A percentile compares a stretch with the other conserved stretches of the same genome.
These are phyloP conservation scores for Priceomyces castillae DNA, from an alignment of 805 yeast species.

Conservation along the genomic window DNA sequence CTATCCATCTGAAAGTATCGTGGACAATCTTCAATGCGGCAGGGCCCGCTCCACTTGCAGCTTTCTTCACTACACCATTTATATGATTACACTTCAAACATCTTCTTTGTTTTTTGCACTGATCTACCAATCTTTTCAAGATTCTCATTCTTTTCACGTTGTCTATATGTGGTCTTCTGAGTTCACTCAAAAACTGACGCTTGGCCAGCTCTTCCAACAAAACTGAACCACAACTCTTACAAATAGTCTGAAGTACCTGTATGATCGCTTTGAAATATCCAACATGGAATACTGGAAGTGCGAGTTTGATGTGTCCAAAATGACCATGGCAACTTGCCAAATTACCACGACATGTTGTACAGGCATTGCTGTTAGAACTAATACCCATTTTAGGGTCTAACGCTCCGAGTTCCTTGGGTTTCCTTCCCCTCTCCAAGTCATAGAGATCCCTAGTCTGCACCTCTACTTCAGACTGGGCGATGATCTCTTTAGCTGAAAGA, in stretches of 20 bases:
- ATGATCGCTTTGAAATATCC: constrained; percentile 94
- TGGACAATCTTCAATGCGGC: constrained; percentile 95
- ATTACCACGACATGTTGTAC: constrained; percentile 88
- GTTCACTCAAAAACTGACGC: constrained; percentile 67
- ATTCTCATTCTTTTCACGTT: constrained; percentile 89
- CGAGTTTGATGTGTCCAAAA: constrained; percentile 90
- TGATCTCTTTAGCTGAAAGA: constrained; percentile 84
- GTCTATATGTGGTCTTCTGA: constrained; percentile 85
- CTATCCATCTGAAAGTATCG: constrained; percentile 93
- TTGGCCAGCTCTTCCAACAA: constrained; percentile 71
- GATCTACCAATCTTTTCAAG: constrained; percentile 78
- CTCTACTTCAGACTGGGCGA: constrained; percentile 93
- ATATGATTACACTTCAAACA: constrained; percentile 84
- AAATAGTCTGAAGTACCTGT: constrained; percentile 82
- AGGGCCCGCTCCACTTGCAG: constrained; percentile 85
- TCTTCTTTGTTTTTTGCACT: constrained; percentile 92
- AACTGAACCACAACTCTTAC: constrained; percentile 83
- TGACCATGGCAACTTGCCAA: constrained; percentile 97
- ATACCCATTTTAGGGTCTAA: constrained; percentile 93
- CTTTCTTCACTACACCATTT: constrained; percentile 96
- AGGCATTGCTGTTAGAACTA: constrained; percentile 78
- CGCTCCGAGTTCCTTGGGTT: constrained; percentile 83
- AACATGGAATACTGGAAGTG: constrained; percentile 95
- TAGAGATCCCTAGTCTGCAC: constrained; percentile 87
- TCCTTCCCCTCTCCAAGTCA: constrained; percentile 84